Evolutionary conservation across 1,284 basidiomycete genomes (phyloP).

Genomic region (Moniliella sp.): DNA sequence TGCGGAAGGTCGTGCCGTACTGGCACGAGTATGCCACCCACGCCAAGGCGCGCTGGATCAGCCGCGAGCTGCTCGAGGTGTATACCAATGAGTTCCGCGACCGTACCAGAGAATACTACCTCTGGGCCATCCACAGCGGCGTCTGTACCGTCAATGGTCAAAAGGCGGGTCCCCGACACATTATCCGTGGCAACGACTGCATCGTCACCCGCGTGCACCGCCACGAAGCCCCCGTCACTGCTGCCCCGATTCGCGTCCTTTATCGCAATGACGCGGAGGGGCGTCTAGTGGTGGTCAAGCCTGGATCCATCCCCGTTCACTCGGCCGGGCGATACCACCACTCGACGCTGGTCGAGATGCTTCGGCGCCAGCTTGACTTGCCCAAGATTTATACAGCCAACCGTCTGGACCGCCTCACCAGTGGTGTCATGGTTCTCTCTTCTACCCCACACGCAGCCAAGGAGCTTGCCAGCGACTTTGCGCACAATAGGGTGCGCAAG

Average conservation of each 20-base stretch:
- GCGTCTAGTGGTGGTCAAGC: conserved; percentile 57
- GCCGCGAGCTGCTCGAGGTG: conserved; percentile 47
- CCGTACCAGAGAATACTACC: conserved; percentile 35
- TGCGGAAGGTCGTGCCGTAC: no score
- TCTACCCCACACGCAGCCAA: conserved; percentile 50
- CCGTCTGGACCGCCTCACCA: conserved; percentile 76
- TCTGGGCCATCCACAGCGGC: conserved; percentile 54
- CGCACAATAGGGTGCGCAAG: not conserved
- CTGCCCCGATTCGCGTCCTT: conserved; percentile 61
- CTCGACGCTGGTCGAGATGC: conserved; percentile 51
- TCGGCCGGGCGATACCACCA: conserved; percentile 19
- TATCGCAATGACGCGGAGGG: conserved; percentile 53
- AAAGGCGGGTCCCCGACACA: conserved; percentile 53
- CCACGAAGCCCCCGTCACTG: conserved; percentile 84
- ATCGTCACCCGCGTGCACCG: conserved; percentile 75
- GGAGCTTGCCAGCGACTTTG: conserved; percentile 38
- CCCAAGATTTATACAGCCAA: conserved; percentile 65
- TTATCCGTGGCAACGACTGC: conserved; percentile 66
- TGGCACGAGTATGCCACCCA: conserved; percentile 50
- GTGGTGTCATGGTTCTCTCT: conserved; percentile 84
- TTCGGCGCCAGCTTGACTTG: conserved; percentile 63
- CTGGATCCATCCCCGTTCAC: conserved; percentile 30
- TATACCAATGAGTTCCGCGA: conserved; percentile 35
- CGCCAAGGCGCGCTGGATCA: conserved; percentile 72
- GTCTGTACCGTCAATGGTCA: conserved; percentile 80